phyloP scores from a whole-genome alignment of 441 rosid genomes.

The Pelargonium fulgidum region DNA sequence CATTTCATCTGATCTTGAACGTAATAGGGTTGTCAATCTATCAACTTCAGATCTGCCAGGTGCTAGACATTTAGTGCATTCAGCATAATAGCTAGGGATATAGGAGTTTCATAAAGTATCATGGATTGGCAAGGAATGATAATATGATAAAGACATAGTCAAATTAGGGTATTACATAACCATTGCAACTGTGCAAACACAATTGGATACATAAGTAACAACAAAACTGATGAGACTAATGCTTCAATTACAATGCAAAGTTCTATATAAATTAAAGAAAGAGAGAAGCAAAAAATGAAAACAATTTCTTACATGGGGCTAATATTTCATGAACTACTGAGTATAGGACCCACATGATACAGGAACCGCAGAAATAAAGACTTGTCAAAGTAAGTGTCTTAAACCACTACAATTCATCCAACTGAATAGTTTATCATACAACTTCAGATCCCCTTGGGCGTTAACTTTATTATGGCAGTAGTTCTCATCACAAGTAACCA shows the following conservation, averaged over 20 bases:
- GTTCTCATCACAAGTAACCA: background rate
- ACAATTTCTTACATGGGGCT: background rate
- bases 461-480: background rate
- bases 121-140: too few species aligned
- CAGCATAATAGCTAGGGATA: background rate
- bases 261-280: background rate
- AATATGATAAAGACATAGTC: background rate
- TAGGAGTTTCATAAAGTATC: background rate
- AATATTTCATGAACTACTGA: background rate
- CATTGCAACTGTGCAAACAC: background rate
- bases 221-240: background rate
- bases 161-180: background rate
- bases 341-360: background rate
- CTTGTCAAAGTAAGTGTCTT: background rate
- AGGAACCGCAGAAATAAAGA: background rate
- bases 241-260: background rate
- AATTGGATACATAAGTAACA: background rate
- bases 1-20: conserved; percentile 45
- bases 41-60: conserved; percentile 71
- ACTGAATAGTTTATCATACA: background rate
- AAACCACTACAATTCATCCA: background rate
- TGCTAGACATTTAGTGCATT: conserved; percentile 12
- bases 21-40: conserved; percentile 64
- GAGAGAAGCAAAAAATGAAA: background rate
- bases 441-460: background rate